A percentile compares a stretch with the other conserved stretches of the same genome.
Conservation (phyloP, 2,329 filamentous ascomycete species). For the Ceratocystis ficicola region DNA sequence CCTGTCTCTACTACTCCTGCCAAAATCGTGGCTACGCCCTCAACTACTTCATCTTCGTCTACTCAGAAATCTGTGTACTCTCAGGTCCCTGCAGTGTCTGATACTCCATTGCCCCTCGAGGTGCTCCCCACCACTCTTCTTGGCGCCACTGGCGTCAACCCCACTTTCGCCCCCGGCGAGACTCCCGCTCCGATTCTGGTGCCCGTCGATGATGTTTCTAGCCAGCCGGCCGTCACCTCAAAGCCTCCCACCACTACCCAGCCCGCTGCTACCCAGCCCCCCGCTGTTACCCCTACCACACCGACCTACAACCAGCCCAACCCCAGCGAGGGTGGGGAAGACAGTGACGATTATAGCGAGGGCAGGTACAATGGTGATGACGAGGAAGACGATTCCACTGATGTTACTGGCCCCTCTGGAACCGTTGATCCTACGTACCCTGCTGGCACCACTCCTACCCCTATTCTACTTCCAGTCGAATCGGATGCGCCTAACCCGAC, state of each 20-base stretch:
- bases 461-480: conserved; percentile 7
- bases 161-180: conserved; percentile 7
- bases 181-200: conserved; percentile 19
- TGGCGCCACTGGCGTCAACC: conserved; percentile 8
- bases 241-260: background rate
- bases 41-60: conserved; percentile 1
- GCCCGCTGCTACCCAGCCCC: background rate
- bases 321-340: background rate
- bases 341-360: background rate
- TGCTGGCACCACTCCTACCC: conserved; percentile 12
- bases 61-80: conserved; percentile 9
- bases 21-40: background rate
- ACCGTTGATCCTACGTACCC: conserved; percentile 4
- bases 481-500: conserved; percentile 8
- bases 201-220: conserved; percentile 1
- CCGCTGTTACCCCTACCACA: background rate
- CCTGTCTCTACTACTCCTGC: conserved; percentile 7
- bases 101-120: background rate
- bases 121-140: background rate
- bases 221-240: background rate
- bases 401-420: background rate
- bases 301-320: background rate
- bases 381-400: background rate
- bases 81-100: background rate
- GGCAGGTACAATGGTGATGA: background rate